These are phyloP conservation scores for Penicillium egyptiacum DNA, from an alignment of 495 filamentous ascomycete genomes.

Conservation along the genomic window DNA sequence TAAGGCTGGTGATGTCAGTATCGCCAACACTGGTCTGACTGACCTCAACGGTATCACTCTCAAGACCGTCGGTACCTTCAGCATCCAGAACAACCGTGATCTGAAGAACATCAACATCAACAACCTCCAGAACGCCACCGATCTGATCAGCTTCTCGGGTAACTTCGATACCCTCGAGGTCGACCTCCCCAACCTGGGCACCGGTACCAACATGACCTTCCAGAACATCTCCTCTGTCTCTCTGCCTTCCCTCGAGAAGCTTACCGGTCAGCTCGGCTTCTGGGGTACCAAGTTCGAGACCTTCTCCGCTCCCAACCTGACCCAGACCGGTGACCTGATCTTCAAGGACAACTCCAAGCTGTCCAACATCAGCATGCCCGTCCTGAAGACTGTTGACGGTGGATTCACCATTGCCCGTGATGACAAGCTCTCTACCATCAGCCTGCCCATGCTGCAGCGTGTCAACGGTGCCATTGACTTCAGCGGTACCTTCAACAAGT, in stretches of 20 bases:
- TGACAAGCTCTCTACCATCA: constrained; percentile 63
- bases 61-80: constrained; percentile 55
- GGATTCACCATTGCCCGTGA: constrained; percentile 87
- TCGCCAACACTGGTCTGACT: constrained; percentile 80
- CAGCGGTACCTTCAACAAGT: constrained; percentile 80
- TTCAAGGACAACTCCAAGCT: constrained; percentile 77
- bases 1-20: constrained; percentile 61
- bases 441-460: constrained; percentile 64
- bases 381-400: constrained; percentile 67
- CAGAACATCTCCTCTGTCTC: constrained; percentile 73
- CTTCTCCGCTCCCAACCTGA: constrained; percentile 78
- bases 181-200: constrained; percentile 74
- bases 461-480: constrained; percentile 87
- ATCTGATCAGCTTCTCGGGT: constrained; percentile 58
- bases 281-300: constrained; percentile 71
- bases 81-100: constrained; percentile 79
- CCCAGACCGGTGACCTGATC: constrained; percentile 68
- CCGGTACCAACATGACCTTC: constrained; percentile 83
- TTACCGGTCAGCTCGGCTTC: constrained; percentile 81
- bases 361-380: constrained; percentile 72
- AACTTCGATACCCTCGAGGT: constrained; percentile 60
- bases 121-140: constrained; percentile 66
- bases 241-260: constrained; percentile 71
- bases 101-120: constrained; percentile 67
- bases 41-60: constrained; percentile 78